Percentiles rank a stretch among this genome's conserved stretches.
These are phyloP conservation scores for Candida multigemmis DNA, from an alignment of 805 yeast species.

Conservation along the genomic window DNA sequence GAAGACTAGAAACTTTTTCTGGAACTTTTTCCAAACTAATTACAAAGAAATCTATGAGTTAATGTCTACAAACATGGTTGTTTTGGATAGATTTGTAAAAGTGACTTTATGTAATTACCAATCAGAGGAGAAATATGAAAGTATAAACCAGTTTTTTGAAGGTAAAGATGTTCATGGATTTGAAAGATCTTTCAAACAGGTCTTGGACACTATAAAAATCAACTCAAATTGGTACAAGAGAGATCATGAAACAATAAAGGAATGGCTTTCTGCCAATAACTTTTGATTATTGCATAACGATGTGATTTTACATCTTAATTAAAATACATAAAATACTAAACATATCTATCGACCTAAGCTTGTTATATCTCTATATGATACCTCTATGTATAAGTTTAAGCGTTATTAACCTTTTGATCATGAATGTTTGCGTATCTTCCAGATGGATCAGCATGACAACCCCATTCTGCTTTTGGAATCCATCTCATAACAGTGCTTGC, in stretches of 20 bases:
- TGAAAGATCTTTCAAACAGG: conserved; percentile 49
- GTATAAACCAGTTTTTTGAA: conserved; percentile 19
- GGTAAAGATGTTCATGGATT: conserved; percentile 33
- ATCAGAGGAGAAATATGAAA: conserved; percentile 20
- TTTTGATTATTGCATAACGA: no score
- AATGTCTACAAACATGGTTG: conserved; percentile 42
- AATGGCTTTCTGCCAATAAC: conserved; percentile 28
- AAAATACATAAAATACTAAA: no score
- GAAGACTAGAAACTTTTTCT: conserved; percentile 31
- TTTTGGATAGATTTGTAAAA: conserved; percentile 39
- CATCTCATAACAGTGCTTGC: conserved; percentile 98
- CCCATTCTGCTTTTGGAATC: conserved; percentile 99
- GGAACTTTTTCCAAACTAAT: conserved; percentile 42
- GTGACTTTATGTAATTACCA: conserved; percentile 31
- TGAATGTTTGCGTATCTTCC: conserved; percentile 95
- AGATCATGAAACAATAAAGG: conserved; percentile 30
- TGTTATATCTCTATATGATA: no score
- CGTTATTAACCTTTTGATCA: conserved; percentile 38
- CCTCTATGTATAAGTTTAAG: conserved; percentile 2
- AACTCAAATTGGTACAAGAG: conserved; percentile 43
- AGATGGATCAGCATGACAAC: conserved; percentile 97
- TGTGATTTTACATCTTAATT: no score
- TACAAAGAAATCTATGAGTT: conserved; percentile 34
- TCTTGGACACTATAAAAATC: conserved; percentile 44
- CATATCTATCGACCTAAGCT: no score